Evolutionary conservation across 2,329 filamentous ascomycete genomes (phyloP).

Genomic region (Pseudocercospora macadamiae): DNA sequence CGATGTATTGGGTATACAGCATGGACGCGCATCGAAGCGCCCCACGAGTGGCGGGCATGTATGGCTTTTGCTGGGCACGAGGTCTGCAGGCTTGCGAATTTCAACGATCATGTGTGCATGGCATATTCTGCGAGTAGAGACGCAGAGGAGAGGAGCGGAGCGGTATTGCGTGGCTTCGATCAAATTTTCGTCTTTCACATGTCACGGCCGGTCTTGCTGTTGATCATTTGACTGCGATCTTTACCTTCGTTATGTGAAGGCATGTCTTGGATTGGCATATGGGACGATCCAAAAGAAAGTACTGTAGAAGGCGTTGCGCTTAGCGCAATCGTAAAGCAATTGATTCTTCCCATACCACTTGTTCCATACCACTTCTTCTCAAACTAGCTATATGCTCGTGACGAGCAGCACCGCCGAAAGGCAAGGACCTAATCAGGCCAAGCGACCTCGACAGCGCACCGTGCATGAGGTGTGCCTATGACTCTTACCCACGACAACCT

Average conservation of each 20-base stretch:
- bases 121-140: background rate
- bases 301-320: background rate
- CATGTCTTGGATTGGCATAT: background rate
- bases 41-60: conserved; percentile 1
- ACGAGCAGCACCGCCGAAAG: no score
- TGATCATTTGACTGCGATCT: background rate
- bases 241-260: background rate
- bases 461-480: background rate
- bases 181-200: background rate
- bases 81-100: conserved; percentile 12
- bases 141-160: background rate
- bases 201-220: conserved; percentile 2
- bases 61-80: conserved; percentile 14
- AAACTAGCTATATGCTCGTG: no score
- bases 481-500: background rate
- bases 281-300: background rate
- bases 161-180: background rate
- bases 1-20: conserved; percentile 10
- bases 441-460: background rate
- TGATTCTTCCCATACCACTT: background rate
- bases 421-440: background rate
- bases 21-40: background rate
- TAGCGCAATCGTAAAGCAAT: background rate
- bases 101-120: conserved; percentile 5
- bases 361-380: no score